Evolutionary conservation across 192 early-diverging fungal species (phyloP).

Genomic region (Umbelopsis vinacea): DNA sequence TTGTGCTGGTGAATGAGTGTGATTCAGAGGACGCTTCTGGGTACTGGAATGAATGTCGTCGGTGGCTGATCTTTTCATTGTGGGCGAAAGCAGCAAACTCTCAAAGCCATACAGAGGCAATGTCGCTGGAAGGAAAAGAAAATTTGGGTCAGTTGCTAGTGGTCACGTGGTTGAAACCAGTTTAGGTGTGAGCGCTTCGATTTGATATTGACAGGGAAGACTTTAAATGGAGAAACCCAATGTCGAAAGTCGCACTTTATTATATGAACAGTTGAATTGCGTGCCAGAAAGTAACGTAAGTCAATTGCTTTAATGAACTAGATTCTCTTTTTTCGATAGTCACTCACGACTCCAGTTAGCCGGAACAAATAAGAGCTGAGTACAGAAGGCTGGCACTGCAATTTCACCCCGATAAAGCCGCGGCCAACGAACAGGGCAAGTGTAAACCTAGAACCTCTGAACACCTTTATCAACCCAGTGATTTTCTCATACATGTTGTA

Average conservation of each 20-base stretch:
- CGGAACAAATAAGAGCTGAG: constrained; percentile 36
- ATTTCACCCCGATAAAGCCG: constrained; percentile 37
- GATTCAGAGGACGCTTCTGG: constrained; percentile 17
- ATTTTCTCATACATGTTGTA: neutral
- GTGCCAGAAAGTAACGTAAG: constrained; percentile 12
- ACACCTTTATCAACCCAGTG: neutral
- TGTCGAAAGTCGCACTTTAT: neutral
- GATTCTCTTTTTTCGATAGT: neutral
- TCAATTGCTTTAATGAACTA: neutral
- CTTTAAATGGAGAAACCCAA: neutral
- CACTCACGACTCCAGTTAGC: constrained; percentile 1
- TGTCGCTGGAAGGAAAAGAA: neutral
- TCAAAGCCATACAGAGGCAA: neutral
- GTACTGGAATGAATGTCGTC: constrained; percentile 15
- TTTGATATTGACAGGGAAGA: neutral
- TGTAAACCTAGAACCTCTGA: neutral
- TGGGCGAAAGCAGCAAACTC: constrained; percentile 6
- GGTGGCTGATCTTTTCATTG: constrained; percentile 19
- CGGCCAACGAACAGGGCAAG: constrained; percentile 1
- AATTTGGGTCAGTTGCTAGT: neutral
- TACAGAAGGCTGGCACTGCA: constrained; percentile 32
- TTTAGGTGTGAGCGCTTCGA: neutral
- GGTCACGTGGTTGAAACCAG: neutral
- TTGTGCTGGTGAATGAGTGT: constrained; percentile 12
- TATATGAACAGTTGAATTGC: constrained; percentile 8